Conservation (phyloP, 2,329 filamentous ascomycete species). For the Ophiostoma perfectum region DNA sequence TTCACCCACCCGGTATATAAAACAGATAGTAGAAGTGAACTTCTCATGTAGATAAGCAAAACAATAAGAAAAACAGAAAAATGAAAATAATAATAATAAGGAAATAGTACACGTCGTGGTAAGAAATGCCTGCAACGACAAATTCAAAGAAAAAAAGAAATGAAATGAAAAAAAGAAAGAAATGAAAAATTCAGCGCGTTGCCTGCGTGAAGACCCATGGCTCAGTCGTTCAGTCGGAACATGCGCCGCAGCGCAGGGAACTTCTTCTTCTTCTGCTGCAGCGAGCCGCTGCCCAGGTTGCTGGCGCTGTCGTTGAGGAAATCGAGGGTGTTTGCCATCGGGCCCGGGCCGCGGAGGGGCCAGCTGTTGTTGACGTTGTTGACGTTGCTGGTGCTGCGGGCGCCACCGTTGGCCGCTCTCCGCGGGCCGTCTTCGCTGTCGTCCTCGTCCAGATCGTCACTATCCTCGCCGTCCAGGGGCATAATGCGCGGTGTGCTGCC, state of each 20-base stretch:
- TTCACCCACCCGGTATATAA: not conserved
- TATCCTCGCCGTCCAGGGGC: not conserved
- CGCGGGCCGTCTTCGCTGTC: slow-evolving; percentile 27
- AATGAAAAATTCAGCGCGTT: not conserved
- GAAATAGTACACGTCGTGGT: not conserved
- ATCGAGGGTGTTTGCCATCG: slow-evolving; percentile 21
- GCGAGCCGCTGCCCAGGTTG: not conserved
- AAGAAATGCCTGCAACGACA: too few relatives aligned
- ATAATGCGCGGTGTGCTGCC: slow-evolving; percentile 17
- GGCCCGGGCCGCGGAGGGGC: slow-evolving; percentile 11
- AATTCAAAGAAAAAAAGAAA: not conserved
- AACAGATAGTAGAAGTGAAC: slow-evolving; percentile 9
- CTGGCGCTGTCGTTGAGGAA: not conserved
- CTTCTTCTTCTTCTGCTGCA: slow-evolving; percentile 53
- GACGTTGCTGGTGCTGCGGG: not conserved
- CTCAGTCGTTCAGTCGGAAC: slow-evolving; percentile 48
- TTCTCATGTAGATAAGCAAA: not conserved
- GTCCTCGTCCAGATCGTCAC: slow-evolving; percentile 17
- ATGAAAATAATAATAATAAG: too few relatives aligned
- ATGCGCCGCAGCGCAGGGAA: slow-evolving; percentile 61
- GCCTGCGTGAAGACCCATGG: not conserved
- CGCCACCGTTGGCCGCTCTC: slow-evolving; percentile 6
- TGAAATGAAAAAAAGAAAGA: slow-evolving; percentile 1
- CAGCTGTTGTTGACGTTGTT: not conserved
- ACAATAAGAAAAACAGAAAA: not conserved